Base-by-base conservation (phyloP, 176 grass and related monocot genomes). In the Cenchrus americanus region DNA sequence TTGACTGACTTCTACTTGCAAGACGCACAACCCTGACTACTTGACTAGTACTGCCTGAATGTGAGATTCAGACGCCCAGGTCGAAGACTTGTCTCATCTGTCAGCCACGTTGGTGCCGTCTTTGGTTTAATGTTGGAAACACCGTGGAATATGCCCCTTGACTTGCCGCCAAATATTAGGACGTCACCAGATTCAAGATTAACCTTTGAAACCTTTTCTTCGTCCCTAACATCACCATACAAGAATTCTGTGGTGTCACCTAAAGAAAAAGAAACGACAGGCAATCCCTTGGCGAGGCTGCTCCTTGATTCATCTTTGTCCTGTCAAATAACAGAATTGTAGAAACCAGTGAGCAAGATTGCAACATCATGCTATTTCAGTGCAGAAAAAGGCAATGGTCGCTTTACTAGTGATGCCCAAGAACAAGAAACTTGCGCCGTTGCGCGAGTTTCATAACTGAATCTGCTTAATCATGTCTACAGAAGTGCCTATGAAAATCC, bases 11-110 rank as follows among this genome's bases (percentile, higher is more conserved):
- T 22, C 54, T 27, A 13, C 47, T 60, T 14, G n/a, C 4, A 50
- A 62, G 14, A 9, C 46, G 24, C 12, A 21, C 44, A 80, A 44
- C 1, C 34, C 1, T 5, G 24, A 12, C 66, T 78, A 76, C 34
- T 4, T 5, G 24, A 12, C 66, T 78, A 76, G 63, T 84, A 52
- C 51, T 90, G 84, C 77, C 91, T 90, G 43, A 92, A 90, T 62
- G 84, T 93, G 72, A 93, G 84, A 83, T 93, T 90, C 57, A 93
- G 77, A 4, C 88, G 87, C 46, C 91, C 91, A 22, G 88, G 88
- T 58, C 71, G 80, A 82, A 93, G 84, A 22, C 24, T 81, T 40
- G 88, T 71, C 62, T 90, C 58, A 14, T 90, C 77, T 0, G 52
- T 82, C 55, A 93, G 62, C 32, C 47, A 82, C 0, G 6, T 64